A percentile compares a stretch with the other conserved stretches of the same genome.
Conservation (phyloP, 2,329 filamentous ascomycete genomes). For the Simplicillium aogashimaense region DNA sequence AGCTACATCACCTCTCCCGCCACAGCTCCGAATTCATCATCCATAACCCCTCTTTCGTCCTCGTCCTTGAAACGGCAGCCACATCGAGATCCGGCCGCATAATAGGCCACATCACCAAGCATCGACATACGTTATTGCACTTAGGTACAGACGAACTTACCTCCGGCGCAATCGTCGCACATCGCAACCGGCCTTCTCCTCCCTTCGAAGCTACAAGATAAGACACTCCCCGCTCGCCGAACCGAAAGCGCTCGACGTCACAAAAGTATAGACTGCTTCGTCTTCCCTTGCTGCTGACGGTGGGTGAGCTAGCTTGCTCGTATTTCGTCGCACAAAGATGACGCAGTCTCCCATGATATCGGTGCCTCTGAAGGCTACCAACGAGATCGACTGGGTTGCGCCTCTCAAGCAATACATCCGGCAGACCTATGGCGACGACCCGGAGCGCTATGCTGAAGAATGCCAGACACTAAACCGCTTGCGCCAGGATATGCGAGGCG, state of each 20-base stretch:
- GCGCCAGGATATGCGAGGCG: slow-evolving; percentile 96
- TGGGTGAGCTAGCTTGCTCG: slow-evolving; percentile 7
- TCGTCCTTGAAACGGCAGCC: slow-evolving; percentile 4
- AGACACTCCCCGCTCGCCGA: too few relatives aligned
- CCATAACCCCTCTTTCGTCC: too few relatives aligned
- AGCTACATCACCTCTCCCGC: too few relatives aligned
- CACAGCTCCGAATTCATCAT: too few relatives aligned
- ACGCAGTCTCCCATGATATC: slow-evolving; percentile 92
- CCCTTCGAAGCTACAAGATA: too few relatives aligned
- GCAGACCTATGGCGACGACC: slow-evolving; percentile 90
- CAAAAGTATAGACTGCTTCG: too few relatives aligned
- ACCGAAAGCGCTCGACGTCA: too few relatives aligned
- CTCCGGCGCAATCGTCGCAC: too few relatives aligned
- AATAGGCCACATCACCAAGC: slow-evolving; percentile 10
- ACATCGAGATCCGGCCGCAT: slow-evolving; percentile 20
- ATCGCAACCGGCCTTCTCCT: too few relatives aligned
- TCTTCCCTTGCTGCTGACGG: slow-evolving; percentile 6
- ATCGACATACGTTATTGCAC: too few relatives aligned
- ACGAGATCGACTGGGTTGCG: slow-evolving; percentile 95
- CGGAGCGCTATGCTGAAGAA: slow-evolving; percentile 91
- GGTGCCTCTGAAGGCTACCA: slow-evolving; percentile 83
- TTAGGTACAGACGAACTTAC: too few relatives aligned
- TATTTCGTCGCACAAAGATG: slow-evolving; percentile 34
- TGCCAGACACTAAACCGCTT: slow-evolving; percentile 88
- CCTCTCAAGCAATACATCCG: slow-evolving; percentile 92